Evolutionary conservation across 202 grass and related monocot genomes (phyloP).

Genomic region (Tripidium arundinaceum): DNA sequence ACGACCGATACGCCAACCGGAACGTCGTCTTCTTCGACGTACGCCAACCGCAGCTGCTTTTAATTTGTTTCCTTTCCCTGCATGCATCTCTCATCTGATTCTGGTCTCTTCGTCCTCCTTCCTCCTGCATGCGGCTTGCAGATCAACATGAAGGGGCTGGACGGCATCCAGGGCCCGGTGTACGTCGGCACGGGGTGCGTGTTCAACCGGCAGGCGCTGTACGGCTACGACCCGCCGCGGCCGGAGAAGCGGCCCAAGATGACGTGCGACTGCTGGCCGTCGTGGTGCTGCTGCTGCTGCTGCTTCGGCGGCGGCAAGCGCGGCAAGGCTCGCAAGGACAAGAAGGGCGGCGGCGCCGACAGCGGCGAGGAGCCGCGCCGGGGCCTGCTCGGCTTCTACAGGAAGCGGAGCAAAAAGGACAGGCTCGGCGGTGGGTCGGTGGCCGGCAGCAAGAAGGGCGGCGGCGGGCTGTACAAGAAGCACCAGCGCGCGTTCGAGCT

Average conservation of each 20-base stretch:
- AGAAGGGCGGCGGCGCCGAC: slow-evolving; percentile 33
- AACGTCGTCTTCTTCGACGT: slow-evolving; percentile 98
- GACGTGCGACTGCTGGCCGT: slow-evolving; percentile 97
- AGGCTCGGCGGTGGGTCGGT: slow-evolving; percentile 38
- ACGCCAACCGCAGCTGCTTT: too few relatives aligned
- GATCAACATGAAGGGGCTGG: slow-evolving; percentile 96
- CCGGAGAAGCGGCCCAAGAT: slow-evolving; percentile 76
- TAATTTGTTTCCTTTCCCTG: too few relatives aligned
- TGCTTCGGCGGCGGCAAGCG: slow-evolving; percentile 60
- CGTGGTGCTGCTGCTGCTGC: slow-evolving; percentile 87
- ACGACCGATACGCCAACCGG: slow-evolving; percentile 85
- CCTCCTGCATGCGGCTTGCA: too few relatives aligned
- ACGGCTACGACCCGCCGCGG: slow-evolving; percentile 79
- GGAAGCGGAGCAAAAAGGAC: slow-evolving; percentile 62
- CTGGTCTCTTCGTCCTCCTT: too few relatives aligned
- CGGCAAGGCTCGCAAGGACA: slow-evolving; percentile 39
- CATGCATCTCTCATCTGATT: too few relatives aligned
- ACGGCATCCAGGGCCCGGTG: slow-evolving; percentile 84
- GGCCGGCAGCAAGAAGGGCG: slow-evolving; percentile 44
- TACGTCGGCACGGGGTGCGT: slow-evolving; percentile 82
- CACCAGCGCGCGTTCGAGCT: slow-evolving; percentile 67
- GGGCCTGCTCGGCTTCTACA: slow-evolving; percentile 54
- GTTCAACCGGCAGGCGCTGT: slow-evolving; percentile 80
- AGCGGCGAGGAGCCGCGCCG: slow-evolving; percentile 32
- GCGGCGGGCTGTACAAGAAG: slow-evolving; percentile 44